Evolutionary conservation across 179 eudicot species (phyloP), one percentile per base, ranked within the genome.

Genomic region (Beta lomatogona): DNA sequence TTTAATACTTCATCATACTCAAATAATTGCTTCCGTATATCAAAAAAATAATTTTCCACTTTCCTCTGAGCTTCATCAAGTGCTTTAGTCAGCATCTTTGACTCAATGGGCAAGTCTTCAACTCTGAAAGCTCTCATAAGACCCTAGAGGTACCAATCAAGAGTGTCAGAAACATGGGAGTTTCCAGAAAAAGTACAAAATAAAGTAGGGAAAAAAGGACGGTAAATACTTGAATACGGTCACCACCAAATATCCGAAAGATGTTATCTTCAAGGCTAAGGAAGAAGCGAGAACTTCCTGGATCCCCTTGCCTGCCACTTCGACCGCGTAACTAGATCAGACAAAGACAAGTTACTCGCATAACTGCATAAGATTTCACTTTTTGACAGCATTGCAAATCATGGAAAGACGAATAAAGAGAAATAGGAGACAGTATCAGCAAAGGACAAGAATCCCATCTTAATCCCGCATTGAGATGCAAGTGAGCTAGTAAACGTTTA

Each of bases 251-350:
- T 81, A 96, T 92, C 71, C 99, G 93, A 53, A 96, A 96, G 64
- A 96, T 96, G 83, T 96, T 96, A 85, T 94, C 99, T 91, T 94
- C 98, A 80, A 96, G 98, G 90, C 99, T 96, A 82, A 96, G 98
- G 81, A 96, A 96, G 85, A 96, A 96, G 71, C 99, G 97, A 71
- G 99, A 91, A 89, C 99, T 90, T 88, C 99, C 99, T 73, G 99
- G 99, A 83, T 96, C 99, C 82, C 99, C 99, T 89, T 96, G 99
- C 86, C 99, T 92, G 77, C 99, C 99, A 87, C 98, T 96, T 87
- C 99, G 92, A 82, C 99, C 99, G 75, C 99, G 99, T 80, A 96
- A 88, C 99, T 96, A 85, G 76, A 77, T 57, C 13, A 79, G 60
- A 45, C 60, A 76, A 77, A 41, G 19, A 63, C 25, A 45, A 75